These are phyloP conservation scores for Ophiostoma pallidulum DNA, from an alignment of 2,329 filamentous ascomycete genomes.

Conservation along the genomic window DNA sequence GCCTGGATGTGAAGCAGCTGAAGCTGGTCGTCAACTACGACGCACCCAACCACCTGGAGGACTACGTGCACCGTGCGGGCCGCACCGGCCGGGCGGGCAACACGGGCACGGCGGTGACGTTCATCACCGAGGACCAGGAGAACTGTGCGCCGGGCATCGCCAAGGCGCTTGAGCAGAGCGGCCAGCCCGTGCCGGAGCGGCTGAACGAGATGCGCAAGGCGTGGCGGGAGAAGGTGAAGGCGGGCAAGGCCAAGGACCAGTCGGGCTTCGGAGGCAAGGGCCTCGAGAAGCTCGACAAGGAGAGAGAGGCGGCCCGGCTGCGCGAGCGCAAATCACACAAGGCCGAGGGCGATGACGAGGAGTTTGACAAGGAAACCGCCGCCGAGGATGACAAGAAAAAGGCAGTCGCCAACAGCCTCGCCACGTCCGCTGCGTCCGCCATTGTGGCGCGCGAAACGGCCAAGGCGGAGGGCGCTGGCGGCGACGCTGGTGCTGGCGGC, in stretches of 20 bases:
- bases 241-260: constrained; percentile 79
- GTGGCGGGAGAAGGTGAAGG: constrained; percentile 84
- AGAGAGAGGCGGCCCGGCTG: constrained; percentile 76
- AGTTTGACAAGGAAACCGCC: constrained; percentile 56
- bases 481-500: not conserved
- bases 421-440: constrained; percentile 52
- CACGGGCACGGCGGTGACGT: constrained; percentile 88
- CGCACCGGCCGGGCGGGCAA: constrained; percentile 92
- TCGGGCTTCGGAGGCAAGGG: constrained; percentile 94
- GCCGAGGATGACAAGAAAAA: constrained; percentile 58
- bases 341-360: constrained; percentile 75
- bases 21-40: constrained; percentile 96
- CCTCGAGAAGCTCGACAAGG: constrained; percentile 81
- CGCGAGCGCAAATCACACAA: constrained; percentile 85
- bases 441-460: constrained; percentile 44
- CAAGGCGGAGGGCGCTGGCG: constrained; percentile 26
- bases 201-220: constrained; percentile 56
- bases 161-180: constrained; percentile 88
- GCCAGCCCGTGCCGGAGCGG: constrained; percentile 67
- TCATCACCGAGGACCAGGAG: constrained; percentile 84
- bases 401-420: constrained; percentile 56
- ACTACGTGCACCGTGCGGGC: constrained; percentile 91
- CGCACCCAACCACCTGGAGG: constrained; percentile 86
- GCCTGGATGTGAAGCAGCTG: constrained; percentile 89
- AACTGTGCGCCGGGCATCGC: constrained; percentile 81